Evolutionary conservation across 768 basidiomycete genomes (phyloP).

Genomic region (Russula emetica): DNA sequence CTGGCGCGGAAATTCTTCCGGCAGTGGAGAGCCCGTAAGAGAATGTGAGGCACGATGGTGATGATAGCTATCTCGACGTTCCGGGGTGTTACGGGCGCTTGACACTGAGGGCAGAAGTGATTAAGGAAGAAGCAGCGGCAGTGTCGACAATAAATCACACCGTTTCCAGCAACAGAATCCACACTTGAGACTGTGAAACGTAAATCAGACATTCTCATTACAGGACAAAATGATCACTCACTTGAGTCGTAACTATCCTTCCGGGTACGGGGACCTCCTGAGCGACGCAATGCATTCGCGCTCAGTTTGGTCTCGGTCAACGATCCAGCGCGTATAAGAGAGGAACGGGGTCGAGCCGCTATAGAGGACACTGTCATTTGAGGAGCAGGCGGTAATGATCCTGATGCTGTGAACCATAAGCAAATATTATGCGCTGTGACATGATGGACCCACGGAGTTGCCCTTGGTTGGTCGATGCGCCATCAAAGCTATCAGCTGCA

Average conservation of each 20-base stretch:
- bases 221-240: not conserved
- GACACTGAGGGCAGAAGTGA: not conserved
- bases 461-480: constrained; percentile 17
- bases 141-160: constrained; percentile 6
- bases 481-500: constrained; percentile 24
- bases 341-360: constrained; percentile 17
- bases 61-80: constrained; percentile 26
- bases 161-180: not conserved
- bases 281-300: constrained; percentile 17
- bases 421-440: not conserved
- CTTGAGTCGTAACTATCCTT: constrained; percentile 21
- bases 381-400: constrained; percentile 3
- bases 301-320: constrained; percentile 23
- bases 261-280: constrained; percentile 1
- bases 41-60: constrained; percentile 29
- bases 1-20: constrained; percentile 23
- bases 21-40: constrained; percentile 25
- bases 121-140: not conserved
- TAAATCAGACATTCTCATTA: not conserved
- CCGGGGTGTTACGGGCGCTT: constrained; percentile 18
- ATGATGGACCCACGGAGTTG: constrained; percentile 16
- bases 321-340: constrained; percentile 24
- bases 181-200: constrained; percentile 4
- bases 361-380: constrained; percentile 14
- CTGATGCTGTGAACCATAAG: constrained; percentile 2